phyloP scores from a whole-genome alignment of 179 eudicot species.

The Drosera spatulata region DNA sequence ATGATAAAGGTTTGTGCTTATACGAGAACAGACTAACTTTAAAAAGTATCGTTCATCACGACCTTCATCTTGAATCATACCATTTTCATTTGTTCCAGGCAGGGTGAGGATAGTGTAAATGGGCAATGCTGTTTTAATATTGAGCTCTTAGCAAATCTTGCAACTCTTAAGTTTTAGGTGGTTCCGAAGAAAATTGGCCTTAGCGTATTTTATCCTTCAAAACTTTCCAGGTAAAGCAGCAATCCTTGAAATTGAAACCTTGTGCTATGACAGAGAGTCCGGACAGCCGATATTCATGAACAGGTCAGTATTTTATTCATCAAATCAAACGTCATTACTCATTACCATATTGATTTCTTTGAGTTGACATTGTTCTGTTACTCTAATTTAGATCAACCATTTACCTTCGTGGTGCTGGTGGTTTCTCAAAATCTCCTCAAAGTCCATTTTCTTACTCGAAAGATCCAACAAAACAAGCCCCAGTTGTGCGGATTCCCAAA shows the following conservation, averaged over 20 bases:
- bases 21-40: no score
- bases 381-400: slow-evolving; percentile 37
- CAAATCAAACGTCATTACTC: neutral
- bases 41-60: no score
- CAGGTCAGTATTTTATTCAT: neutral
- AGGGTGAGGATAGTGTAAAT: neutral
- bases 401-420: slow-evolving; percentile 89
- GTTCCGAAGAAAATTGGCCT: no score
- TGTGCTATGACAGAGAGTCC: slow-evolving; percentile 53
- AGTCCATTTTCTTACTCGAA: slow-evolving; percentile 51
- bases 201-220: neutral
- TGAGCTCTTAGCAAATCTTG: neutral
- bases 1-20: slow-evolving; percentile 79
- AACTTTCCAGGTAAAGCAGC: slow-evolving; percentile 71
- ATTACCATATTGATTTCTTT: neutral
- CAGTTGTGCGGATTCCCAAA: slow-evolving; percentile 48
- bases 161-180: neutral
- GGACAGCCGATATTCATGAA: slow-evolving; percentile 30
- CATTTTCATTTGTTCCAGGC: no score
- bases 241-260: slow-evolving; percentile 61
- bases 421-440: slow-evolving; percentile 68
- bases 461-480: slow-evolving; percentile 35
- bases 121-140: neutral
- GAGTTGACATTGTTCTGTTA: slow-evolving; percentile 5
- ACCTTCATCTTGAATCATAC: no score